Conservation (phyloP, 2,329 filamentous ascomycete species). For the Apiospora aurea region DNA sequence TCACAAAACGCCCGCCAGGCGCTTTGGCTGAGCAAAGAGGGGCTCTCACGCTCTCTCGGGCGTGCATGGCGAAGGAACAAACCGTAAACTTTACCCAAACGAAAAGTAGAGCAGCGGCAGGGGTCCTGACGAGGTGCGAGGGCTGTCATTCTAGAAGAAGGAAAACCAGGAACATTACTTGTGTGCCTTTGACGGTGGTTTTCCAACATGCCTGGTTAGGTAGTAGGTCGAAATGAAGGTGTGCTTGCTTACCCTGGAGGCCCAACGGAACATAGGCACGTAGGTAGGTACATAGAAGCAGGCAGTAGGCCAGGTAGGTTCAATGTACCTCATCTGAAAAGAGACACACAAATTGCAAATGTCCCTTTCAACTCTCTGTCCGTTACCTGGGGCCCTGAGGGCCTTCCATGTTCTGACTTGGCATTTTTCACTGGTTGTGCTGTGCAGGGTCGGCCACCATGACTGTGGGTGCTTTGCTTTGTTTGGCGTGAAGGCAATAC, state of each 20-base stretch:
- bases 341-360: background rate
- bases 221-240: background rate
- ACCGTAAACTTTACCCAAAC: conserved; percentile 11
- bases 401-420: background rate
- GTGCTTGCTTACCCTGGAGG: conserved; percentile 10
- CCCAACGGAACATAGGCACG: background rate
- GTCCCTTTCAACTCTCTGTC: background rate
- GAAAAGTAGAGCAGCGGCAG: background rate
- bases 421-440: background rate
- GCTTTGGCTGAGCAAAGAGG: conserved; percentile 17
- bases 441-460: too few relatives aligned
- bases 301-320: background rate
- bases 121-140: background rate
- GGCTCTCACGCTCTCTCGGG: background rate
- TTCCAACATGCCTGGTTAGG: background rate
- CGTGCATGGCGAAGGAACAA: background rate
- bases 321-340: background rate
- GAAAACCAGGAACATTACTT: background rate
- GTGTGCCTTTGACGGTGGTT: background rate
- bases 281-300: background rate
- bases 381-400: background rate
- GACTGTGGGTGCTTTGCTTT: background rate
- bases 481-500: conserved; percentile 13
- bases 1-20: conserved; percentile 6
- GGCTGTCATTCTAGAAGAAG: conserved; percentile 1